A percentile compares a stretch with the other conserved stretches of the same genome.
Conservation (phyloP, 1,284 basidiomycete genomes). For the Cryptococcus sp. region DNA sequence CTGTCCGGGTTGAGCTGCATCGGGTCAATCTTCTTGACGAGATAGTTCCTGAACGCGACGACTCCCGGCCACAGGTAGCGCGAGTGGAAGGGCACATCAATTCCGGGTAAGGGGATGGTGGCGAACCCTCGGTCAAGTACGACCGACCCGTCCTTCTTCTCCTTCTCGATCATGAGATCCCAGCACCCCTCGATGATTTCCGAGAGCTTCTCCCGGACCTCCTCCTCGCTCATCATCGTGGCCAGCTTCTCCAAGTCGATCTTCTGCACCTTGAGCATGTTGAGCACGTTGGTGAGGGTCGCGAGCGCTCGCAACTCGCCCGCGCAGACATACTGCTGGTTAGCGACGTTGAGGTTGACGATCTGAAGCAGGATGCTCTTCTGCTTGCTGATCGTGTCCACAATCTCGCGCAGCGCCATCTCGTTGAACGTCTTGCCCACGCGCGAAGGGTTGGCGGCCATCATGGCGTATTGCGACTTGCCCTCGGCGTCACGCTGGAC, state of each 20-base stretch:
- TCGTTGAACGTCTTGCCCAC: conserved; percentile 93
- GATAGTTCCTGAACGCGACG: conserved; percentile 68
- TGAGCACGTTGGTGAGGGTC: conserved; percentile 91
- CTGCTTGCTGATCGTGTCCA: conserved; percentile 75
- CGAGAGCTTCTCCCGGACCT: conserved; percentile 60
- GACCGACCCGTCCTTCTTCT: conserved; percentile 77
- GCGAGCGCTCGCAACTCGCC: conserved; percentile 92
- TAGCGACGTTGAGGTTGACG: conserved; percentile 88
- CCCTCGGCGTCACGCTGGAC: conserved; percentile 90
- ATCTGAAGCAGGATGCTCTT: conserved; percentile 86
- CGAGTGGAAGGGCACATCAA: conserved; percentile 98
- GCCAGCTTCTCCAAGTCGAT: conserved; percentile 87
- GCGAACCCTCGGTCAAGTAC: conserved; percentile 94
- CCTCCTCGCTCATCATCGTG: conserved; percentile 48
- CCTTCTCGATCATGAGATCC: conserved; percentile 67
- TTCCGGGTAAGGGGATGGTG: conserved; percentile 92
- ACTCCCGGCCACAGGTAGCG: conserved; percentile 98
- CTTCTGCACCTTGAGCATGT: conserved; percentile 95
- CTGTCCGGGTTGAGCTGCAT: conserved; percentile 86
- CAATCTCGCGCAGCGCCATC: conserved; percentile 83
- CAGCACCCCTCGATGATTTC: conserved; percentile 86
- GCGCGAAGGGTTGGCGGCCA: conserved; percentile 93
- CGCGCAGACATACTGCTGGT: conserved; percentile 88
- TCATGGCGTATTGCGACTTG: conserved; percentile 97
- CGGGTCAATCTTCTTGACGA: conserved; percentile 96